Base-by-base conservation (phyloP, 2,329 filamentous ascomycete species). In the Calonectria montana region DNA sequence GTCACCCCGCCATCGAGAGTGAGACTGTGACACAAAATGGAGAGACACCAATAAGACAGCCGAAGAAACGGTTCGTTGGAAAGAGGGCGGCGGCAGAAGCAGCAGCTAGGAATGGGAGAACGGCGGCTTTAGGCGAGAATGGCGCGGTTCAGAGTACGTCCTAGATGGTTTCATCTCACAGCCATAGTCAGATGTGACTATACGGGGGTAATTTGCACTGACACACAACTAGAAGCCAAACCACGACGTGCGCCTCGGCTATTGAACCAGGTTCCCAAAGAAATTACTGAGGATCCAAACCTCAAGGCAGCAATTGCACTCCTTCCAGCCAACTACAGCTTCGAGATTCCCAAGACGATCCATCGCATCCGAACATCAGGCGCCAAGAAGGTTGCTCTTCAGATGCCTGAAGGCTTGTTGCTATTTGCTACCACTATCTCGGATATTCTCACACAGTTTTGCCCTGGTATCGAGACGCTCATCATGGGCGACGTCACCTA, bases 401-500 rank as follows among this genome's bases (percentile, higher is more conserved):
- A 99, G 84, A 97, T 99, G 88, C 97, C 97, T 6, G 97, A 99
- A 84, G 97, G 97, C 1, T 89, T 99, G 2, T 90, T 99, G 31
- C 88, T 99, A 69, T 99, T 99, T 82, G 97, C 97, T 25, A 98
- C 97, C 29, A 99, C 97, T 41, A 96, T 99, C 77, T 98, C 97
- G 4, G 97, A 99, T 82, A 98, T 99, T 78, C 87, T 99, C 59
- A 94, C 94, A 0, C 94, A 96, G 81, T 99, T 99, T 86, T 99
- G 97, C 80, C 93, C 95, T 0, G 95, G 94, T 1, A 93, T 94
- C 47, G 94, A 97, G 82, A 98, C 96, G 2, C 88, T 98, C 66
- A 99, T 99, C 83, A 99, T 99, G 97, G 97, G 97, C 73, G 97
- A 99, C 82, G 97, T 99, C 50, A 99, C 97, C 1, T 99, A 99